These are phyloP conservation scores for Yamadazyma diddensiae DNA, from an alignment of 1,139 yeast genomes.

Conservation along the genomic window DNA sequence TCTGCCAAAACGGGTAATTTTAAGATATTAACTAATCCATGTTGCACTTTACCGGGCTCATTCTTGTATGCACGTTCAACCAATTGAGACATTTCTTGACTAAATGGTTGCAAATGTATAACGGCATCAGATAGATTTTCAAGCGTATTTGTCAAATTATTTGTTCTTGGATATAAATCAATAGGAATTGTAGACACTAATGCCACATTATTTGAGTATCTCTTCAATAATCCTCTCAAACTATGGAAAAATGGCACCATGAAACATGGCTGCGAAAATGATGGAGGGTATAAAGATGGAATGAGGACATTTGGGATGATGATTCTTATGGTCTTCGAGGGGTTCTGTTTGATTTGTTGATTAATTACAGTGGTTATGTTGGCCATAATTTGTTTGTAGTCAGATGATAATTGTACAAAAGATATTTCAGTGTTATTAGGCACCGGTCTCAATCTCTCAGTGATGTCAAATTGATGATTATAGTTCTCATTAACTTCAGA, in stretches of 20 bases:
- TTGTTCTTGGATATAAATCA: slow-evolving; percentile 62
- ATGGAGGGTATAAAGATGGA: slow-evolving; percentile 71
- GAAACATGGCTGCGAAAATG: slow-evolving; percentile 43
- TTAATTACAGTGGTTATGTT: slow-evolving; percentile 43
- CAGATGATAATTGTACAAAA: slow-evolving; percentile 40
- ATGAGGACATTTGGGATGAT: slow-evolving; percentile 74
- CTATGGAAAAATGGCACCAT: slow-evolving; percentile 63
- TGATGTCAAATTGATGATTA: slow-evolving; percentile 73
- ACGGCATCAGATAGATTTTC: slow-evolving; percentile 69
- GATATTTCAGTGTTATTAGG: slow-evolving; percentile 63
- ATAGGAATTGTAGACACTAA: slow-evolving; percentile 56
- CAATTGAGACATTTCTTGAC: slow-evolving; percentile 65
- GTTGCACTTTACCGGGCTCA: slow-evolving; percentile 75
- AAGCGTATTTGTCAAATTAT: slow-evolving; percentile 47
- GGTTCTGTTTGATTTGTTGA: slow-evolving; percentile 28
- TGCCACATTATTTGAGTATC: slow-evolving; percentile 45
- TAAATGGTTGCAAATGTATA: slow-evolving; percentile 78
- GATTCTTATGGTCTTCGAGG: slow-evolving; percentile 55
- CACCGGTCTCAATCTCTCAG: slow-evolving; percentile 64
- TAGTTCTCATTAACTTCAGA: slow-evolving; percentile 45
- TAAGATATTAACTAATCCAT: slow-evolving; percentile 77
- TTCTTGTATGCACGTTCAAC: slow-evolving; percentile 66
- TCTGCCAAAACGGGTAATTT: slow-evolving; percentile 74
- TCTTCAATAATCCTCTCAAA: slow-evolving; percentile 53
- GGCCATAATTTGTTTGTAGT: slow-evolving; percentile 24